phyloP scores from a whole-genome alignment of 2,329 filamentous ascomycete species.

The Cladophialophora psammophila region DNA sequence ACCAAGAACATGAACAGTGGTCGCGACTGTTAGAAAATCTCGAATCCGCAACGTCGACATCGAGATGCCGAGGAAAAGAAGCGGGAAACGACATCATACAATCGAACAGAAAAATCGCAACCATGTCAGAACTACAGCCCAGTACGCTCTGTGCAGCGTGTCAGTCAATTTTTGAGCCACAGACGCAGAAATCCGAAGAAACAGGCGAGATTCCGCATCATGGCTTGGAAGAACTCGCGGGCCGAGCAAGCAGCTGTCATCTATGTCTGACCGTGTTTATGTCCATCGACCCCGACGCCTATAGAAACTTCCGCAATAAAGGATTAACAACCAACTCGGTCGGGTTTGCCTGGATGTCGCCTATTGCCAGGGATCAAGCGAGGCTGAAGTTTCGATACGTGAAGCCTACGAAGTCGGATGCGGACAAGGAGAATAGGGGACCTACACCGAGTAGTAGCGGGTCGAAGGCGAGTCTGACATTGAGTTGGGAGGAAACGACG shows the following conservation, averaged over 20 bases:
- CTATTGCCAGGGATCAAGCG: constrained; percentile 41
- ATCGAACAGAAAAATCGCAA: constrained; percentile 8
- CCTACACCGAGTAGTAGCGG: constrained; percentile 27
- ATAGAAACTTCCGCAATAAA: constrained; percentile 32
- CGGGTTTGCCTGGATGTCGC: constrained; percentile 37
- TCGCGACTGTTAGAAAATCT: neutral
- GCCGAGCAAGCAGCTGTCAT: constrained; percentile 39
- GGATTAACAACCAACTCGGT: constrained; percentile 26
- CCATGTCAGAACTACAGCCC: constrained; percentile 30
- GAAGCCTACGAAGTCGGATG: constrained; percentile 21
- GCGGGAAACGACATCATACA: constrained; percentile 4
- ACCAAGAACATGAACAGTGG: neutral
- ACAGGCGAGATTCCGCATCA: constrained; percentile 38
- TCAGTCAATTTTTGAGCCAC: constrained; percentile 36
- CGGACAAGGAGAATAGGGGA: constrained; percentile 20
- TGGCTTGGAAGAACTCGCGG: constrained; percentile 38
- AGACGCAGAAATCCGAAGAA: constrained; percentile 22
- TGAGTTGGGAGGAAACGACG: constrained; percentile 21
- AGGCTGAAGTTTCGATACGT: constrained; percentile 40
- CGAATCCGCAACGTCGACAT: neutral
- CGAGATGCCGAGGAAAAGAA: constrained; percentile 24
- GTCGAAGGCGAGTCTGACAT: constrained; percentile 25
- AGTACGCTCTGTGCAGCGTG: constrained; percentile 39
- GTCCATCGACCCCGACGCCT: constrained; percentile 40
- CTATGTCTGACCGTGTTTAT: constrained; percentile 41